These are phyloP conservation scores for Bipolaris bicolor DNA, from an alignment of 2,329 filamentous ascomycete species.

Conservation along the genomic window DNA sequence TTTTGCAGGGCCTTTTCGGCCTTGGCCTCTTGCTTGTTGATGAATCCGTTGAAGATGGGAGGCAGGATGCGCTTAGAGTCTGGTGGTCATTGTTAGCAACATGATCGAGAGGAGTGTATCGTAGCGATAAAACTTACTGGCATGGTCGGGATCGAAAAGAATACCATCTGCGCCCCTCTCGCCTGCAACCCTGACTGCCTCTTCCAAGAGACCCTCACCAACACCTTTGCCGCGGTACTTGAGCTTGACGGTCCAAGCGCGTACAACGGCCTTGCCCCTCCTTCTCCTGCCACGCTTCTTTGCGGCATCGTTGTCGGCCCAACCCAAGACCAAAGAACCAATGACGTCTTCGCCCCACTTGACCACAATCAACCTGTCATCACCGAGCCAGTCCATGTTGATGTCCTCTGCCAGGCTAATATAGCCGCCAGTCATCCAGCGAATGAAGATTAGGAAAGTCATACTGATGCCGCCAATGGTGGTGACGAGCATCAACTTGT, in stretches of 20 bases:
- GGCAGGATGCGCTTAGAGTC: constrained; percentile 46
- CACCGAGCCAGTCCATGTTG: constrained; percentile 66
- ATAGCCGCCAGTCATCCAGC: constrained; percentile 68
- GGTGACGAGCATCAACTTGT: constrained; percentile 63
- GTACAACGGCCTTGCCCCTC: constrained; percentile 72
- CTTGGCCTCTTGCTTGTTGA: constrained; percentile 42
- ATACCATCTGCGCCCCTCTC: constrained; percentile 73
- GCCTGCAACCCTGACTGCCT: constrained; percentile 71
- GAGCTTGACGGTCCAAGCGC: constrained; percentile 80
- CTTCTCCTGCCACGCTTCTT: constrained; percentile 54
- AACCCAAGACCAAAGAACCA: constrained; percentile 71
- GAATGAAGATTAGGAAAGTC: constrained; percentile 66
- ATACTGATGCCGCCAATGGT: constrained; percentile 68
- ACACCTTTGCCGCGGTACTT: constrained; percentile 74
- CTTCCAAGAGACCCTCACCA: constrained; percentile 73
- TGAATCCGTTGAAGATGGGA: constrained; percentile 43
- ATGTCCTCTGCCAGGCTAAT: constrained; percentile 66
- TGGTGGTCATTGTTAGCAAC: constrained; percentile 24
- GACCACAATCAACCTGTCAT: constrained; percentile 62
- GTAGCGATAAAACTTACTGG: constrained; percentile 61
- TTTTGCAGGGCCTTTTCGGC: constrained; percentile 47
- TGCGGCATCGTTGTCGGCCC: constrained; percentile 59
- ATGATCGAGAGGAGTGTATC: neutral
- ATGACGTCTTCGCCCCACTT: constrained; percentile 72
- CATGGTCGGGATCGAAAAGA: constrained; percentile 78